Base-by-base conservation (phyloP, 768 basidiomycete species). In the Phaeotremella fagi region DNA sequence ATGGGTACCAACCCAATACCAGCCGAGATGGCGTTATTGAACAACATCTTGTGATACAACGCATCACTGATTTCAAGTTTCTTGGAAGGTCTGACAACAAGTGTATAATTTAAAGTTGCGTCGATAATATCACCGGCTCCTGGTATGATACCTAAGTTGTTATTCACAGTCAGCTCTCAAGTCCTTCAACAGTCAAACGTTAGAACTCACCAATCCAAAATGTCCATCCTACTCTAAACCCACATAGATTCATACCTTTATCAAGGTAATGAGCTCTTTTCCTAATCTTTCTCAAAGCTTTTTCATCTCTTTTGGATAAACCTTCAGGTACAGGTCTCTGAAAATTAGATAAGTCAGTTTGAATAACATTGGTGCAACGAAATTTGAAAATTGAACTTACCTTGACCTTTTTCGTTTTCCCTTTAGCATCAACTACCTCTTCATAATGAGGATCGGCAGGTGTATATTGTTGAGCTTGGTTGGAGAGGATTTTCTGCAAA, bases 151-250 rank as follows among this genome's bases (percentile, higher is more conserved):
- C 68, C 62, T 60, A 51, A 27, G 54, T n/a, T 5, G 12, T 14
- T 37, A 46, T 9, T 4, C 15, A 4, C 15, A 16, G 44, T 55
- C 43, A 50, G 48, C 28, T 3, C 16, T 16, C 9, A 33, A 33
- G 16, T 7, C 7, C 16, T 16, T 7, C 7, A 33, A 33, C 38
- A 18, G 7, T 41, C 38, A 7, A 41, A 20, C 38, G 22, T 33
- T 33, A 7, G 31, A 7, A 16, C 77, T 37, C 48, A 80, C 79
- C 69, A 52, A 90, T 85, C 64, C 88, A 71, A 75, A 89, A 86
- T 0, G 88, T 82, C 85, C 85, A 91, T 0, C 91, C 91, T 55
- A 94, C 90, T 12, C 83, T 82, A 48, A 92, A 68, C 9, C 91
- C 89, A 55, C 84, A 86, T 1, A 94, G 26, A 37, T 70, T 78